Conservation (phyloP, 2,329 filamentous ascomycete species). For the Immersiporthe knoxdaviesiana region DNA sequence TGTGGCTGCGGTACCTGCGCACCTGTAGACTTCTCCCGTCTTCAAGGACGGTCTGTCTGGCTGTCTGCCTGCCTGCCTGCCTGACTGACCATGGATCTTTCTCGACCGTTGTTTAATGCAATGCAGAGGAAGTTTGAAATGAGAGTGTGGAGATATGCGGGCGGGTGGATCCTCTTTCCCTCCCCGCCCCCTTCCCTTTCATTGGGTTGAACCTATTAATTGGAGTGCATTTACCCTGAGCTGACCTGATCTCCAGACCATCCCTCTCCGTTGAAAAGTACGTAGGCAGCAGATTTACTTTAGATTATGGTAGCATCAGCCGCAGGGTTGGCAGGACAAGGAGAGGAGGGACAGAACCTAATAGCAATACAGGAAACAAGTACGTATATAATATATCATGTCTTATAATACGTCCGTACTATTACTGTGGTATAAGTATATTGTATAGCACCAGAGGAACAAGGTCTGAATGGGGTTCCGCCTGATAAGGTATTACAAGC, state of each 20-base stretch:
- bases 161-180: background rate
- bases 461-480: too few relatives aligned
- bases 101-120: background rate
- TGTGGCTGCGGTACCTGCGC: background rate
- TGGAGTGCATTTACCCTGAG: background rate
- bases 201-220: background rate
- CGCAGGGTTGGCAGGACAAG: background rate
- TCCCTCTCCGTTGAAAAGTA: too few relatives aligned
- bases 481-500: too few relatives aligned
- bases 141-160: slow-evolving; percentile 6
- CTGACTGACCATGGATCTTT: background rate
- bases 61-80: too few relatives aligned
- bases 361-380: too few relatives aligned
- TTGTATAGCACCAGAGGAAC: too few relatives aligned
- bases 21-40: too few relatives aligned
- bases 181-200: background rate
- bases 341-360: too few relatives aligned
- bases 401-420: too few relatives aligned
- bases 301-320: background rate
- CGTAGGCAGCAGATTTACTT: background rate
- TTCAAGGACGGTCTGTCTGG: too few relatives aligned
- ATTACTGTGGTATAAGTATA: too few relatives aligned
- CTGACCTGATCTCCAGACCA: background rate
- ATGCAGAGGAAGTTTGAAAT: background rate
- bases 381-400: too few relatives aligned